phyloP scores from a whole-genome alignment of 345 rosid species.

The Nephelium lappaceum region DNA sequence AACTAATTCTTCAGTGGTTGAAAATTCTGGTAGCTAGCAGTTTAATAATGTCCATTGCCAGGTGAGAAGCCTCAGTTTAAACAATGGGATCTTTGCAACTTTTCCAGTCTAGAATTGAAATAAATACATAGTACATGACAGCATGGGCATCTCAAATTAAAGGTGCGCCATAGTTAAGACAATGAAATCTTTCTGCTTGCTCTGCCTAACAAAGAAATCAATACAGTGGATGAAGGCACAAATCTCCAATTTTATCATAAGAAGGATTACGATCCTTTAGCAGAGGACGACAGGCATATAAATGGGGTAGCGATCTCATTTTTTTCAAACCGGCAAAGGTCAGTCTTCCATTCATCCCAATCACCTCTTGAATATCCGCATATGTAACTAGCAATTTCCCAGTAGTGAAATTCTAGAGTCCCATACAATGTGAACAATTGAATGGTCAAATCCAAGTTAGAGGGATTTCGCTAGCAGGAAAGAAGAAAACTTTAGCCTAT shows the following conservation, averaged over 20 bases:
- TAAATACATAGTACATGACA: no score
- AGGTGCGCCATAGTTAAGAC: not conserved
- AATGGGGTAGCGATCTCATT: not conserved
- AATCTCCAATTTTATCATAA: not conserved
- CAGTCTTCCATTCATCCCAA: not conserved
- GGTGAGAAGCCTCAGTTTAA: not conserved
- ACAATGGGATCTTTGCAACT: no score
- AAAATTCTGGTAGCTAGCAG: not conserved
- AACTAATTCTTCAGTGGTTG: no score
- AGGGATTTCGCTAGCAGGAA: not conserved
- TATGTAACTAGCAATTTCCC: not conserved
- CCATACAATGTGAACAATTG: not conserved
- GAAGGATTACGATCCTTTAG: not conserved
- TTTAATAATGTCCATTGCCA: not conserved
- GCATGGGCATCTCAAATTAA: no score
- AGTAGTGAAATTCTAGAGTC: not conserved
- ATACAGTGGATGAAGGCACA: not conserved
- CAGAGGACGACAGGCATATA: not conserved
- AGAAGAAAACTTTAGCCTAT: not conserved
- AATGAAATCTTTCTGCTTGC: not conserved
- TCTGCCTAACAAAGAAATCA: not conserved
- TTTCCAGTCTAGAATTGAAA: no score
- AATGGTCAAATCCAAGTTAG: not conserved
- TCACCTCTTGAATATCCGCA: not conserved
- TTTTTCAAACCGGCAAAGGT: not conserved